A percentile compares a stretch with the other conserved stretches of the same genome.
phyloP scores from a whole-genome alignment of 192 early-diverging fungal genomes.

The Polychytrium aggregatum region DNA sequence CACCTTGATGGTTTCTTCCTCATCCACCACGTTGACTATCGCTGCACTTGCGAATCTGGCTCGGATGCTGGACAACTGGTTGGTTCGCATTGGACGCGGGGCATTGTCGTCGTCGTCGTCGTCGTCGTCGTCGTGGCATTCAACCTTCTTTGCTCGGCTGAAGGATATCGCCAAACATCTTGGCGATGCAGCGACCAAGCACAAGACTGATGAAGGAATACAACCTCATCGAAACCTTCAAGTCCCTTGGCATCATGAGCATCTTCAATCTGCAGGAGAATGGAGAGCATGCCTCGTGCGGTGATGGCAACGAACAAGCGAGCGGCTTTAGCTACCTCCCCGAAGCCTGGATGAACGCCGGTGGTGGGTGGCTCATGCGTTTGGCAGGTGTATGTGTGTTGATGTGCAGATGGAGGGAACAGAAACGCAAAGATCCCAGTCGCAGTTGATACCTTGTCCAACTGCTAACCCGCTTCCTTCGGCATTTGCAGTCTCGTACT shows the following conservation, averaged over 20 bases:
- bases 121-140: too few species aligned
- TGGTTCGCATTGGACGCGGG: too few species aligned
- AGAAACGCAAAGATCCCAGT: not conserved
- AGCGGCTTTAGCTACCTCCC: conserved; percentile 29
- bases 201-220: conserved; percentile 22
- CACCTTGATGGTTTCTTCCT: too few species aligned
- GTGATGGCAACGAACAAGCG: conserved; percentile 20
- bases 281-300: conserved; percentile 32
- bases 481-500: conserved; percentile 30
- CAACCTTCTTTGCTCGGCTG: too few species aligned
- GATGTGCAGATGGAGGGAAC: not conserved
- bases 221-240: conserved; percentile 14
- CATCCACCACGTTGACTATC: too few species aligned
- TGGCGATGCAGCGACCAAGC: conserved; percentile 36
- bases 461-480: too few species aligned
- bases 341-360: conserved; percentile 31
- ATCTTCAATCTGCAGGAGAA: conserved; percentile 34
- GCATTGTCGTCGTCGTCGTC: too few species aligned
- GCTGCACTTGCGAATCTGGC: not conserved
- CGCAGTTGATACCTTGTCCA: not conserved
- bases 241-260: conserved; percentile 8
- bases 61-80: too few species aligned
- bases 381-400: not conserved
- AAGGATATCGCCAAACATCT: conserved; percentile 31
- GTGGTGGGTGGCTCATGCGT: conserved; percentile 7